Base-by-base conservation (phyloP, 2,329 filamentous ascomycete genomes). In the Zopfia rhizophila region DNA sequence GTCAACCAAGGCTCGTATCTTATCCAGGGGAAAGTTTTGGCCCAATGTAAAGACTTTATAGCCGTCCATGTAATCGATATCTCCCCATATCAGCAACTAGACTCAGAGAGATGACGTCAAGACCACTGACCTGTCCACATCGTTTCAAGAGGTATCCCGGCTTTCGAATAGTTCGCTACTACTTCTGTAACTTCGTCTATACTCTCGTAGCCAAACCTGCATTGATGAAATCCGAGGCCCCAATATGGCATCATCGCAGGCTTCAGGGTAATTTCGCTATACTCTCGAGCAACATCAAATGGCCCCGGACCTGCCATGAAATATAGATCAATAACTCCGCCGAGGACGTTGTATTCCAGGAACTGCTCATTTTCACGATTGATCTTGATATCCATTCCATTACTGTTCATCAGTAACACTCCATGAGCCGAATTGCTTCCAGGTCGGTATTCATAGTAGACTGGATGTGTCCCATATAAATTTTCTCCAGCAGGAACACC, bases 281-380 rank as follows among this genome's bases (percentile, higher is more conserved):
- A 80, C 54, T 80, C 75, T 43, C 72, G 66, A 18, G 77, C 69
- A 16, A 77, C 78, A 28, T 77, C 71, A 12, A 72, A 71, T 0
- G 78, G 78, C 7, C 66, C 57, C 1, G 77, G 76, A 2, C 78
- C 78, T 17, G 75, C 70, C 28, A 81, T 51, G 60, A 80, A 80
- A 62, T 80, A 80, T 5, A 81, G 68, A 67, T 92, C 90, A 5
- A 93, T 66, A 13, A 91, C 81, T n/a, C 90, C 90, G 8, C 89
- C 89, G 0, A 92, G 75, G 0, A 83, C 83, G 65, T 91, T 90
- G 72, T 91, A 93, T 67, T 92, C 88, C 3, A 93, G 78, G 51
- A 86, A 90, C 64, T 91, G 85, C 5, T 81, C 78, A 17, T 76
- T 71, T 3, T 82, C 82, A 49, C 84, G 82, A 65, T 90, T 82